Evolutionary conservation across 176 grass and related monocot genomes (phyloP).

Genomic region (Otatea glauca): DNA sequence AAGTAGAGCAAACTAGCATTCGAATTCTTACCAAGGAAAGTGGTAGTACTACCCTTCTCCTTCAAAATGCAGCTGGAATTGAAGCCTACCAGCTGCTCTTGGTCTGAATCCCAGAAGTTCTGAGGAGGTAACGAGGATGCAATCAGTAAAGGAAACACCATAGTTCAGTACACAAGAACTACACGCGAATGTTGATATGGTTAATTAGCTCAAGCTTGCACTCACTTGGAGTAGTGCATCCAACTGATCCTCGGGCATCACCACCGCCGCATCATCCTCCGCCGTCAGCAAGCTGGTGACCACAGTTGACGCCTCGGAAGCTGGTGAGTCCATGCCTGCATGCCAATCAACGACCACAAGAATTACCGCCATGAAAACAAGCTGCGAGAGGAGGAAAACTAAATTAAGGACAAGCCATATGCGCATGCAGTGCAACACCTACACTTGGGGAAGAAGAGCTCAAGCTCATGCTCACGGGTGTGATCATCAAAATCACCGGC

Average conservation of each 20-base stretch:
- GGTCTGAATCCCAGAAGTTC: slow-evolving; percentile 51
- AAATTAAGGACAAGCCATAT: neutral
- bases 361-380: neutral
- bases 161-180: neutral
- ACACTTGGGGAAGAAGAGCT: slow-evolving; percentile 52
- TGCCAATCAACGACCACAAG: neutral
- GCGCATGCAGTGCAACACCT: neutral
- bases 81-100: slow-evolving; percentile 5
- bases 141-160: neutral
- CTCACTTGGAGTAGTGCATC: slow-evolving; percentile 60
- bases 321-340: slow-evolving; percentile 40
- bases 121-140: slow-evolving; percentile 28
- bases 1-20: slow-evolving; percentile 13
- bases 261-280: neutral
- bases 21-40: slow-evolving; percentile 8
- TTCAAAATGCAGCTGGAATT: slow-evolving; percentile 19
- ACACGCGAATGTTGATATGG: neutral
- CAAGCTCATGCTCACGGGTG: slow-evolving; percentile 18
- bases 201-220: slow-evolving; percentile 13
- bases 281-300: neutral
- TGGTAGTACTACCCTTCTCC: neutral
- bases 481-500: slow-evolving; percentile 9
- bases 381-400: neutral
- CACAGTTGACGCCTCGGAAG: slow-evolving; percentile 14
- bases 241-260: slow-evolving; percentile 38